Conservation (phyloP, 1,139 yeast species). For the Saccharomyces hybrid region DNA sequence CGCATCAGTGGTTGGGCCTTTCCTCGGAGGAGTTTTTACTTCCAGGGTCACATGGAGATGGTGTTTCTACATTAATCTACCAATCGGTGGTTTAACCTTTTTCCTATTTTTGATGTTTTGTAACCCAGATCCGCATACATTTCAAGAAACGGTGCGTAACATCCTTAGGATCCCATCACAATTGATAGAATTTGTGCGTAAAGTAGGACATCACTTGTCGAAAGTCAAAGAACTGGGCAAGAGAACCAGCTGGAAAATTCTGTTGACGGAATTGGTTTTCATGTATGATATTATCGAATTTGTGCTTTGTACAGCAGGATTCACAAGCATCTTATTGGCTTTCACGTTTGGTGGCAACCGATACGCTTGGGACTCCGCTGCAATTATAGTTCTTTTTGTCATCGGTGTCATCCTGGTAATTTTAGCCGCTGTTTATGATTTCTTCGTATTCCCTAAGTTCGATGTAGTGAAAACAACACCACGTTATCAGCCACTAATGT, state of each 20-base stretch:
- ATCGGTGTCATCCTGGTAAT: slow-evolving; percentile 44
- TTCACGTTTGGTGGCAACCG: slow-evolving; percentile 47
- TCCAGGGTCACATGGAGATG: slow-evolving; percentile 64
- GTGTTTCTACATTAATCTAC: slow-evolving; percentile 69
- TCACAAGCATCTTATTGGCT: slow-evolving; percentile 42
- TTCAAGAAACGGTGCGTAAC: background rate
- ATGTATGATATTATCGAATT: slow-evolving; percentile 45
- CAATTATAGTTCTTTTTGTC: slow-evolving; percentile 47
- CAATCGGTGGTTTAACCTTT: slow-evolving; percentile 55
- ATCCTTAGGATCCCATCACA: background rate
- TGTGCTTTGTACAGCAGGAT: slow-evolving; percentile 36
- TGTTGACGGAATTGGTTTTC: slow-evolving; percentile 10
- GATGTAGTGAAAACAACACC: slow-evolving; percentile 7
- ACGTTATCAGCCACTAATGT: slow-evolving; percentile 17
- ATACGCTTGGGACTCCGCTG: slow-evolving; percentile 47
- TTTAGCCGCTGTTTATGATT: slow-evolving; percentile 35
- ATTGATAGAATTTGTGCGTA: background rate
- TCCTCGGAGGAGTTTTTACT: slow-evolving; percentile 62
- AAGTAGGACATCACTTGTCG: background rate
- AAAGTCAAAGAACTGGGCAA: slow-evolving; percentile 2
- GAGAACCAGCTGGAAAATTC: slow-evolving; percentile 7
- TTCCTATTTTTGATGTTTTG: slow-evolving; percentile 42
- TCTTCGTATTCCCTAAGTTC: slow-evolving; percentile 13
- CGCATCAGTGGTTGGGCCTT: slow-evolving; percentile 57
- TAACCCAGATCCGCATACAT: slow-evolving; percentile 35